Evolutionary conservation across 1,284 basidiomycete genomes (phyloP), one percentile per base, ranked within the genome.

Genomic region (Ustilago curta): DNA sequence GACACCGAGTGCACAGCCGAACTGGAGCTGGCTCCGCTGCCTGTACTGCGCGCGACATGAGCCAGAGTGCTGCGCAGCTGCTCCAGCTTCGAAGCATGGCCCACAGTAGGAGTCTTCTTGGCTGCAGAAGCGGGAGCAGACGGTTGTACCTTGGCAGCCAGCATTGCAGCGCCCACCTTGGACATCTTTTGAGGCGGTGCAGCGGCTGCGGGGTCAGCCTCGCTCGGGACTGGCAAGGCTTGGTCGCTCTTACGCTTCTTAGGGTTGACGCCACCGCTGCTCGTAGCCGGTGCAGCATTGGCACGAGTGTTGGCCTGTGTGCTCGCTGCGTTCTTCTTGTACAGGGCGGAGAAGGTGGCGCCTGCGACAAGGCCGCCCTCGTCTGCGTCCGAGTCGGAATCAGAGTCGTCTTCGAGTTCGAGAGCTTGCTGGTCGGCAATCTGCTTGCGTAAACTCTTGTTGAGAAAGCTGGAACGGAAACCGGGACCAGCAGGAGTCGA

Each of bases 371-470:
- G 62, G 16, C 58, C 64, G 7, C 47, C 57, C 4, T 48, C 56
- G 8, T 73, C 74, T 5, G 52, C 54, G 14, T 76, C 74, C 27
- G 60, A 67, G 23, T 79, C 77, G n/a, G 48, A 54, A 8, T 75
- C 71, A 1, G 62, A 56, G 14, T 59, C 59, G 25, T 61, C 64
- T 11, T 58, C 57, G 32, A 49, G 60, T 31, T 68, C 65, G 21
- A 60, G 68, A 8, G 59, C 62, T 48, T 76, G 68, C 43, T 70
- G 71, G 39, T 77, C 78, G 12, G 76, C 74, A n/a, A 76, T 71
- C 43, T 75, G 77, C 53, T 80, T 76, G 39, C 74, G 72, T 55
- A 82, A 32, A 43, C 80, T 82, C 71, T 82, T 82, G 73, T 79
- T 81, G 50, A 82, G 76, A 71, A 82, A 82, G 57, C 77, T 82